Conservation (phyloP, 73 alveolate species). For the Paramecium caudatum region DNA sequence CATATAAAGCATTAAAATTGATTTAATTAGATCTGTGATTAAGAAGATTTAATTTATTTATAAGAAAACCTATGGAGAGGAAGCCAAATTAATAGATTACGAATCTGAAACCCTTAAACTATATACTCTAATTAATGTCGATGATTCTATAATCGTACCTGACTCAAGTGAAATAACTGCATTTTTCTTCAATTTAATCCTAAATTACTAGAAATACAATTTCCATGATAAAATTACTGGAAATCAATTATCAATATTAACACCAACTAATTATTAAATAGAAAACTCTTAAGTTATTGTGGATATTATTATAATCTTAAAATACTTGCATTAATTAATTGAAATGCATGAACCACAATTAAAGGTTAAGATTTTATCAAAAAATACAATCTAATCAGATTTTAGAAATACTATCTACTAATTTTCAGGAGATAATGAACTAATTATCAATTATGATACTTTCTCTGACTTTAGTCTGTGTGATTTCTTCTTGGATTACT, state of each 20-base stretch:
- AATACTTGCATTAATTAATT: neutral
- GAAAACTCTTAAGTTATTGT: neutral
- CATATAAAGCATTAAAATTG: neutral
- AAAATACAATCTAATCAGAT: neutral
- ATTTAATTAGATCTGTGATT: neutral
- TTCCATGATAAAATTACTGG: neutral
- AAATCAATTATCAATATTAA: neutral
- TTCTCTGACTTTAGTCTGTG: neutral
- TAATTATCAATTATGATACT: constrained; percentile 12
- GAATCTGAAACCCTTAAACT: neutral
- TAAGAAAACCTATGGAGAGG: neutral
- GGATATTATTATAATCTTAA: neutral
- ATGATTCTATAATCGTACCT: neutral
- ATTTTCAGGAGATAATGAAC: neutral
- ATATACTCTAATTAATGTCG: neutral
- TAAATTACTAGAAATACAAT: neutral
- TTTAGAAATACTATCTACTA: constrained; percentile 7
- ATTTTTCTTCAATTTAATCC: constrained; percentile 21
- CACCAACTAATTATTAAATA: neutral
- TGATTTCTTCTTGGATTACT: constrained; percentile 27
- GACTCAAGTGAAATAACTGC: neutral
- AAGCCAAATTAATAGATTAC: neutral
- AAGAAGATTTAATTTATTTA: neutral
- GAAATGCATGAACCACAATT: neutral
- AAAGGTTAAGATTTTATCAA: neutral